Evolutionary conservation across 1,284 basidiomycete species (phyloP), one percentile per base, ranked within the genome.

Genomic region (Sphaerobolus stellatus): DNA sequence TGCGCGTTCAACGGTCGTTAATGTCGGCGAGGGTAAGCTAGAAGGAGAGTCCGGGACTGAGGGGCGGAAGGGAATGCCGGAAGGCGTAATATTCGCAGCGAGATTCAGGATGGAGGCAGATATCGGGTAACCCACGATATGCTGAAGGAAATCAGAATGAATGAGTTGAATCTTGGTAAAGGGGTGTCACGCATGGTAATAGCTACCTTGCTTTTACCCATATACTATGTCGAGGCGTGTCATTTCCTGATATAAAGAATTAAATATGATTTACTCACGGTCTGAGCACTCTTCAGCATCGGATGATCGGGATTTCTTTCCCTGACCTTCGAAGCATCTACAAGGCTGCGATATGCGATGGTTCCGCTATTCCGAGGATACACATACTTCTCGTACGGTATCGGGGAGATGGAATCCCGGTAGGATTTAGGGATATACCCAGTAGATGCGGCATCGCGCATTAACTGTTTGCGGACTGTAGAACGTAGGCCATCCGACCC

Each of bases 401-500:
- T 43, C 22, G 11, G 16, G 16, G 20, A 18, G 9, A 27, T 28
- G 6, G 29, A 20, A 6, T 31, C 45, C 20, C 20, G 40, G 25
- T 51, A 20, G 18, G 49, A 27, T 40, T 27, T 43, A 43, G 41
- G n/a, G 29, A 33, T 33, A n/a, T n/a, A n/a, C n/a, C n/a, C n/a
- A n/a, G n/a, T n/a, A 24, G 24, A 20, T 24, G 49, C 33, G 20
- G 33, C 34, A 25, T 41, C 49, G 13, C 34, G 33, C 49, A 51
- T 51, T 20, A 82, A 68, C n/a, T 64, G 61, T 40, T 61, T 61
- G 36, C 81, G 74, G 11, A 81, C 74, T 11, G 65, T 66, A 0
- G 81, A 83, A 60, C 78, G 81, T 56, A 83, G 66, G 3, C 78
- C 79, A 58, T 81, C 78, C 27, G 75, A 72, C 2, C 78, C 79